phyloP scores from a whole-genome alignment of 352 stramenopile species.

The Globisporangium irregulare region DNA sequence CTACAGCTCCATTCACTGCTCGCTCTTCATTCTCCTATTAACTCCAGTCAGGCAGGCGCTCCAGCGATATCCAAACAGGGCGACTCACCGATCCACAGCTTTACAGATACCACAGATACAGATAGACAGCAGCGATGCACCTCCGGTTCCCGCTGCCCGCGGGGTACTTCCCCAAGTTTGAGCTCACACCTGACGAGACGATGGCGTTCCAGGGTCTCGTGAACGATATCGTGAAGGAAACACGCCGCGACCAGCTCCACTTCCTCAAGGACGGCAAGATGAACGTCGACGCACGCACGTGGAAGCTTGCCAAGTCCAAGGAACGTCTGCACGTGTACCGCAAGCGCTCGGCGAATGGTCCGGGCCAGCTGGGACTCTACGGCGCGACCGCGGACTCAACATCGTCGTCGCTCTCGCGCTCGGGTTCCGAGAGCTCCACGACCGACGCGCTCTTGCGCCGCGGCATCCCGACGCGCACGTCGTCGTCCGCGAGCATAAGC shows the following conservation, averaged over 20 bases:
- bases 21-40: neutral
- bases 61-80: neutral
- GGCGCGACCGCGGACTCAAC: constrained; percentile 14
- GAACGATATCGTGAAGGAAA: constrained; percentile 65
- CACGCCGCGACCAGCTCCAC: constrained; percentile 47
- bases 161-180: constrained; percentile 74
- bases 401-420: constrained; percentile 22
- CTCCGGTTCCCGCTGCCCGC: constrained; percentile 65
- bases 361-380: constrained; percentile 41
- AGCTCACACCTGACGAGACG: constrained; percentile 52
- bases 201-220: constrained; percentile 51
- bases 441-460: constrained; percentile 8
- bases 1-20: neutral
- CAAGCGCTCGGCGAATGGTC: constrained; percentile 26
- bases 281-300: constrained; percentile 54
- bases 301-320: constrained; percentile 70
- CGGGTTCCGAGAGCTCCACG: constrained; percentile 21
- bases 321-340: constrained; percentile 63
- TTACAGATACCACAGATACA: constrained; percentile 12
- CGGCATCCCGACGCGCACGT: constrained; percentile 14
- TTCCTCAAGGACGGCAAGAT: constrained; percentile 57
- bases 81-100: neutral
- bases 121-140: constrained; percentile 37
- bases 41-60: neutral
- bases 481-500: constrained; percentile 15